Percentiles rank a stretch among this genome's conserved stretches.
Evolutionary conservation across 2,329 filamentous ascomycete species (phyloP).

Genomic region (Aspergillus uvarum): DNA sequence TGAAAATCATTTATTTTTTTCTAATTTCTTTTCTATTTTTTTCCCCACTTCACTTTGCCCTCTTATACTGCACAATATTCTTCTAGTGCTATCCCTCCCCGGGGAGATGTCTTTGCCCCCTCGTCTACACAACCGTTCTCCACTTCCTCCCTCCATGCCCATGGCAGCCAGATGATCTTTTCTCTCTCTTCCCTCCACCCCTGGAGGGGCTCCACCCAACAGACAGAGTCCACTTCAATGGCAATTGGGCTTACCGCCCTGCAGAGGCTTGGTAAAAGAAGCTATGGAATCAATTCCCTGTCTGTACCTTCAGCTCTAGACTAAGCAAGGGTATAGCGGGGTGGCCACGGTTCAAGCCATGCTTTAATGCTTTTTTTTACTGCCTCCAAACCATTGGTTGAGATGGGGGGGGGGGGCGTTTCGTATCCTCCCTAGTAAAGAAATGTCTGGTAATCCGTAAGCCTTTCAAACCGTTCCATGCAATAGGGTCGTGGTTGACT

Average conservation of each 20-base stretch:
- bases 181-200: background rate
- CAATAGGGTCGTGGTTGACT: constrained; percentile 11
- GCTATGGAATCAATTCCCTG: constrained; percentile 6
- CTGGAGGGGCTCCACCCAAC: background rate
- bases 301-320: background rate
- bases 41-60: background rate
- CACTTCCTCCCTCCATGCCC: background rate
- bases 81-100: background rate
- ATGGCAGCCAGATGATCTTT: background rate
- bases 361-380: background rate
- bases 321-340: constrained; percentile 5
- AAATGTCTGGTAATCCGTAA: constrained; percentile 1
- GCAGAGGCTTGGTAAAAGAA: background rate
- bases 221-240: background rate
- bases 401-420: background rate
- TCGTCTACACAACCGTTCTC: background rate
- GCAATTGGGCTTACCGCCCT: background rate
- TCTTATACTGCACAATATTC: background rate
- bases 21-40: background rate
- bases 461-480: constrained; percentile 4
- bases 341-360: constrained; percentile 6
- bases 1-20: no score
- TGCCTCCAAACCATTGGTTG: constrained; percentile 1
- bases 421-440: constrained; percentile 1
- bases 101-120: background rate